Conservation (phyloP, 129 eudicot genomes). For the Tagetes erecta region DNA sequence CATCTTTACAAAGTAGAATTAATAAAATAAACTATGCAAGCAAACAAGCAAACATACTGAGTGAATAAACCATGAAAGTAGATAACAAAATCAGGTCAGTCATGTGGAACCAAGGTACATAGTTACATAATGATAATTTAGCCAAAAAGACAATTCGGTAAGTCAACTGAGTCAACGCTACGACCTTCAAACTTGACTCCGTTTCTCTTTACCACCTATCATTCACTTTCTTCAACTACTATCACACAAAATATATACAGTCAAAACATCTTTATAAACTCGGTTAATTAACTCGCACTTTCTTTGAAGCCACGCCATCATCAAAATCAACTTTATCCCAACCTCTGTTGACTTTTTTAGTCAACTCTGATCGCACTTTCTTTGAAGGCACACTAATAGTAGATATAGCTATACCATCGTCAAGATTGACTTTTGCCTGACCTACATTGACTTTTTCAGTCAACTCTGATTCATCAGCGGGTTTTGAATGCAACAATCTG, state of each 20-base stretch:
- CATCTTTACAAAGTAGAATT: background rate
- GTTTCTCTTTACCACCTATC: constrained; percentile 16
- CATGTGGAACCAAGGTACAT: background rate
- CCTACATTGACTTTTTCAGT: constrained; percentile 20
- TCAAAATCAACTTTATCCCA: constrained; percentile 21
- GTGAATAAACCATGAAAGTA: background rate
- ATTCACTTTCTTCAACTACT: constrained; percentile 16
- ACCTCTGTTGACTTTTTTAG: constrained; percentile 16
- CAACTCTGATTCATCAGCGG: constrained; percentile 15
- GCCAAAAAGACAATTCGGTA: background rate
- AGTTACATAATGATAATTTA: constrained; percentile 6
- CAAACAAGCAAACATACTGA: background rate
- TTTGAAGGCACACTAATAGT: constrained; percentile 10
- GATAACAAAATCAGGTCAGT: background rate
- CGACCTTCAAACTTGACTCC: constrained; percentile 21
- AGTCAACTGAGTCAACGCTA: constrained; percentile 10
- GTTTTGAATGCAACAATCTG: constrained; percentile 11
- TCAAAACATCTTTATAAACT: background rate
- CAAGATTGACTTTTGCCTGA: constrained; percentile 22
- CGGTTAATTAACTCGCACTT: constrained; percentile 20
- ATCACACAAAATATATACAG: constrained; percentile 20
- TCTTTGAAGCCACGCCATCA: constrained; percentile 20
- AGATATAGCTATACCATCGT: constrained; percentile 22
- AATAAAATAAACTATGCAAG: background rate
- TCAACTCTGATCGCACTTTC: constrained; percentile 12